A percentile compares a stretch with the other conserved stretches of the same genome.
Conservation (phyloP, 352 stramenopile genomes). For the Blastocystis sp. region DNA sequence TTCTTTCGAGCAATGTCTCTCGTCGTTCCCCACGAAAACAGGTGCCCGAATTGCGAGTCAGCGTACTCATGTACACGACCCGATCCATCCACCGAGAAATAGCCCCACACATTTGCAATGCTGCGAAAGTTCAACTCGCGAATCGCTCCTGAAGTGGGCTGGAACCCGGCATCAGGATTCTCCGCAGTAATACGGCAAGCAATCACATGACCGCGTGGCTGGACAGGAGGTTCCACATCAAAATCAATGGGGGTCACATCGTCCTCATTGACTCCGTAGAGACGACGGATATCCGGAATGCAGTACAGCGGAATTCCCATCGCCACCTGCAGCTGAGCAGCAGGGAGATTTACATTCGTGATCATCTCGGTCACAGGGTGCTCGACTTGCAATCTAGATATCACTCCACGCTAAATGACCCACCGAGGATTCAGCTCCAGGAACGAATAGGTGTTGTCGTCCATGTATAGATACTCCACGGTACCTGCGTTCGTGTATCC, state of each 20-base stretch:
- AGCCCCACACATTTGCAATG: slow-evolving; percentile 97
- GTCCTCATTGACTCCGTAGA: slow-evolving; percentile 89
- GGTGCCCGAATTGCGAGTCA: slow-evolving; percentile 97
- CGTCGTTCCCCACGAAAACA: slow-evolving; percentile 91
- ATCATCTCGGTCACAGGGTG: slow-evolving; percentile 99
- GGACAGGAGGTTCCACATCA: slow-evolving; percentile 73
- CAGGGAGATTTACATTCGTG: slow-evolving; percentile 90
- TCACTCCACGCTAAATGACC: neutral
- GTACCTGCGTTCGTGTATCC: slow-evolving; percentile 97
- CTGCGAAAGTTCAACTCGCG: slow-evolving; percentile 98
- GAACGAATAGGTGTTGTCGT: slow-evolving; percentile 94
- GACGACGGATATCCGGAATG: slow-evolving; percentile 92
- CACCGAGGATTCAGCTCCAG: slow-evolving; percentile 96
- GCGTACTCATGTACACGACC: slow-evolving; percentile 99
- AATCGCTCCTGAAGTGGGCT: slow-evolving; percentile 90
- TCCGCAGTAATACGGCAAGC: slow-evolving; percentile 97
- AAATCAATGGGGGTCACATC: slow-evolving; percentile 90
- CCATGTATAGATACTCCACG: slow-evolving; percentile 98
- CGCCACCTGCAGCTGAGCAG: slow-evolving; percentile 91
- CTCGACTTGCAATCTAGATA: slow-evolving; percentile 73
- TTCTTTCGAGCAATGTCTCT: slow-evolving; percentile 93
- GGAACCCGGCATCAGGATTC: slow-evolving; percentile 97
- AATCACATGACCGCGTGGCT: slow-evolving; percentile 88
- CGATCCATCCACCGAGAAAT: slow-evolving; percentile 97
- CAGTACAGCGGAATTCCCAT: slow-evolving; percentile 97